Percentiles rank a stretch among this genome's conserved stretches.
These are phyloP conservation scores for Xylaria sp. DNA, from an alignment of 2,329 filamentous ascomycete genomes.

Conservation along the genomic window DNA sequence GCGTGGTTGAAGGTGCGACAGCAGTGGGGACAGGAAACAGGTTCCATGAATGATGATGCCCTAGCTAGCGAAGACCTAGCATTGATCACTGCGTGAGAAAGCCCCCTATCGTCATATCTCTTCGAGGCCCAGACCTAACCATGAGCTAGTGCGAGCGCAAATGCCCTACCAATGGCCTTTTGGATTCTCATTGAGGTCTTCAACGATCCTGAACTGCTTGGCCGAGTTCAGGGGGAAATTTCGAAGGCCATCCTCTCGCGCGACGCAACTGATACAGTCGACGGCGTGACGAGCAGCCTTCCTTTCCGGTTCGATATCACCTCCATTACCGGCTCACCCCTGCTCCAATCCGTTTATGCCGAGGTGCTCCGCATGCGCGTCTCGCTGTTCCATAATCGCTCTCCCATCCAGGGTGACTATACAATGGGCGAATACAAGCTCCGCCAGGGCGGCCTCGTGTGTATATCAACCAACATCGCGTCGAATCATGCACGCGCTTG, in stretches of 20 bases:
- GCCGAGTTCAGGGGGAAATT: neutral
- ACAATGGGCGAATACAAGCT: neutral
- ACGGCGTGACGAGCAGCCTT: neutral
- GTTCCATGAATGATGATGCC: neutral
- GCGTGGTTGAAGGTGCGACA: neutral
- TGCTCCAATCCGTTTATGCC: constrained; percentile 37
- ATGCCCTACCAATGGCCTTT: neutral
- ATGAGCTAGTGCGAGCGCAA: neutral
- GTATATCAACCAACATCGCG: neutral
- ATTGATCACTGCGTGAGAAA: neutral
- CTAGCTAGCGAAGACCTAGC: neutral
- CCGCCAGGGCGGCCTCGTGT: neutral
- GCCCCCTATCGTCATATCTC: neutral
- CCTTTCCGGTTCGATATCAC: neutral
- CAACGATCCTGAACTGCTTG: neutral
- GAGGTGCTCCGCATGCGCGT: constrained; percentile 38
- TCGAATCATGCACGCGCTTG: neutral
- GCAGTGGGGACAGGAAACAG: neutral
- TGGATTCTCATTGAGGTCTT: neutral
- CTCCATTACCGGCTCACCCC: neutral
- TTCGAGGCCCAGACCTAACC: neutral
- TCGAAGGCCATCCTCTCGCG: neutral
- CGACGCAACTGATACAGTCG: neutral
- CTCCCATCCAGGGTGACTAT: constrained; percentile 22
- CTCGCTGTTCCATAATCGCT: constrained; percentile 29